phyloP scores from a whole-genome alignment of 257 asterid species.

The Thymus mandschuricus region DNA sequence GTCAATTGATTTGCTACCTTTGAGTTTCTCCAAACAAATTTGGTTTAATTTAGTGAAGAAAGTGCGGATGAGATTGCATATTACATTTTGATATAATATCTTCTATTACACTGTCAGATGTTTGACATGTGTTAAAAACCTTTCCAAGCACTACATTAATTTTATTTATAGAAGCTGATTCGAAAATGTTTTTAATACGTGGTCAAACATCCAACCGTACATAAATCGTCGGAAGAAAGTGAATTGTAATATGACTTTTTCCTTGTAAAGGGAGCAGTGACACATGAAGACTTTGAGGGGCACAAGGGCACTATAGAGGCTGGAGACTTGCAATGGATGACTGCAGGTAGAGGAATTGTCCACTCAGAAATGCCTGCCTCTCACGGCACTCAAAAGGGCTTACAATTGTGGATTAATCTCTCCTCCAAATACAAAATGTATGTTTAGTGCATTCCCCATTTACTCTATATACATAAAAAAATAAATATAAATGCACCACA shows the following conservation, averaged over 20 bases:
- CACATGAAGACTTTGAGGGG: slow-evolving; percentile 87
- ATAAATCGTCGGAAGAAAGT: too few relatives aligned
- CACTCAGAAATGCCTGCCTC: slow-evolving; percentile 95
- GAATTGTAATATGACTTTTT: too few relatives aligned
- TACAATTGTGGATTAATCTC: slow-evolving; percentile 90
- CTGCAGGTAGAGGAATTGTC: slow-evolving; percentile 94
- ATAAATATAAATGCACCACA: background rate
- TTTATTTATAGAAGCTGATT: too few relatives aligned
- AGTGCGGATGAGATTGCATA: background rate
- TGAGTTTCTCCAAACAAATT: too few relatives aligned
- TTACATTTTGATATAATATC: too few relatives aligned
- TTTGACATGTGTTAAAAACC: too few relatives aligned
- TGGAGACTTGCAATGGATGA: slow-evolving; percentile 97
- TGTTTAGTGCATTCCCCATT: slow-evolving; percentile 4
- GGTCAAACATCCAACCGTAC: too few relatives aligned
- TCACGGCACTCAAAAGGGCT: slow-evolving; percentile 76
- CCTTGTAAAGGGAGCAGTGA: slow-evolving; percentile 60
- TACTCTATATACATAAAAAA: background rate
- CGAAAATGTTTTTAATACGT: too few relatives aligned
- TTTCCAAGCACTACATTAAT: too few relatives aligned
- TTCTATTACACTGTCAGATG: too few relatives aligned
- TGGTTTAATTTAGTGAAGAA: background rate
- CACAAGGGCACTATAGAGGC: slow-evolving; percentile 79
- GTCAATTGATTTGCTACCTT: too few relatives aligned
- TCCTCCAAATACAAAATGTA: slow-evolving; percentile 76